Conservation (phyloP, 768 basidiomycete genomes). For the Cubamyces sp. region DNA sequence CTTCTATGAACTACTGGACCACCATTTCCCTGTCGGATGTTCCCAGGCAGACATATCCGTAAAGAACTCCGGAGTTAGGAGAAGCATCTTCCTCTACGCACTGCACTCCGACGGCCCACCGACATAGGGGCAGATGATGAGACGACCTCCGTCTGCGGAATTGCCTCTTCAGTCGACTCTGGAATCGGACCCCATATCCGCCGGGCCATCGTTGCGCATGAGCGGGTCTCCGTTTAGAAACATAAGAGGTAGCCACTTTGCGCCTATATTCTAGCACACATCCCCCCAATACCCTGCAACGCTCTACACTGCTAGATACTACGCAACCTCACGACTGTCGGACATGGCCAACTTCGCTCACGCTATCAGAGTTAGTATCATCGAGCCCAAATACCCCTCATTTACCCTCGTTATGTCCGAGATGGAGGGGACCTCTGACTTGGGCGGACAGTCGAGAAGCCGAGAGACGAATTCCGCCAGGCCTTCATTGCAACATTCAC, state of each 20-base stretch:
- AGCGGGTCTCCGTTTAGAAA: not conserved
- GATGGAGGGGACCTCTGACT: not conserved
- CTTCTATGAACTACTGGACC: too few relatives aligned
- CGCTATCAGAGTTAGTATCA: not conserved
- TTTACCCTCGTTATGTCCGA: not conserved
- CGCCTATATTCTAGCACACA: not conserved
- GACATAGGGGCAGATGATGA: slow-evolving; percentile 1
- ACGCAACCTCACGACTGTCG: not conserved
- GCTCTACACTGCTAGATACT: not conserved
- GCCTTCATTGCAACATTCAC: not conserved
- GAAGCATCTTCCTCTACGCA: not conserved
- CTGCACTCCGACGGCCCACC: not conserved
- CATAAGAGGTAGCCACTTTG: not conserved
- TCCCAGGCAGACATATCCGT: too few relatives aligned
- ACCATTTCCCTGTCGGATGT: too few relatives aligned
- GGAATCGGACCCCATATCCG: not conserved
- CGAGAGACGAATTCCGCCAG: not conserved
- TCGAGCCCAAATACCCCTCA: not conserved
- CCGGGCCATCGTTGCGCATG: not conserved
- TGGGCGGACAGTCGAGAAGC: not conserved
- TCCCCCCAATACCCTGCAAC: not conserved
- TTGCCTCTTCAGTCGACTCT: slow-evolving; percentile 2
- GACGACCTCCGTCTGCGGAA: not conserved
- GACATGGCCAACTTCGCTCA: not conserved
- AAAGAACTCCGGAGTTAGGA: too few relatives aligned